Evolutionary conservation across 192 early-diverging fungal species (phyloP).

Genomic region (Paraglomus brasilianum): DNA sequence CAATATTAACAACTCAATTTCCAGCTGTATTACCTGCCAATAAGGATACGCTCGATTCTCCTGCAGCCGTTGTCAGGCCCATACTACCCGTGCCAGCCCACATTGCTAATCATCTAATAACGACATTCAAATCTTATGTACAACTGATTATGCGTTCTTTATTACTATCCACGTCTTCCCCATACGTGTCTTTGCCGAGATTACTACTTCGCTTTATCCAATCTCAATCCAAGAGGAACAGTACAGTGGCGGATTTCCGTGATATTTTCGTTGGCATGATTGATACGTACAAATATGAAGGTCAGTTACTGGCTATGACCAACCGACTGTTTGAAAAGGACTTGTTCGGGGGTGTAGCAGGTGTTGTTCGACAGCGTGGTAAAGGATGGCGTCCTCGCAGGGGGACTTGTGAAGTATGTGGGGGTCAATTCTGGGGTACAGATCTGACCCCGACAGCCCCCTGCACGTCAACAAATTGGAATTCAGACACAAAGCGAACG

Average conservation of each 20-base stretch:
- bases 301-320: slow-evolving; percentile 60
- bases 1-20: slow-evolving; percentile 26
- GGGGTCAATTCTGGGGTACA: slow-evolving; percentile 48
- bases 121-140: slow-evolving; percentile 56
- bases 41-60: slow-evolving; percentile 17
- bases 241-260: slow-evolving; percentile 54
- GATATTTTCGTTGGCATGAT: slow-evolving; percentile 63
- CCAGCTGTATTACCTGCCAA: slow-evolving; percentile 20
- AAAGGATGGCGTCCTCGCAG: slow-evolving; percentile 57
- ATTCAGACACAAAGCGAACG: slow-evolving; percentile 40
- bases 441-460: slow-evolving; percentile 43
- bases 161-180: slow-evolving; percentile 55
- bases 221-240: slow-evolving; percentile 49
- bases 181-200: slow-evolving; percentile 56
- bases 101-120: slow-evolving; percentile 45
- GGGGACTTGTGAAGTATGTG: slow-evolving; percentile 55
- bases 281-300: slow-evolving; percentile 65
- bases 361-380: slow-evolving; percentile 49
- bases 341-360: slow-evolving; percentile 50
- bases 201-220: slow-evolving; percentile 53
- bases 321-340: slow-evolving; percentile 61
- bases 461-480: slow-evolving; percentile 34
- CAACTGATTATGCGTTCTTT: slow-evolving; percentile 59
- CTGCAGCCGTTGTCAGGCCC: slow-evolving; percentile 18
- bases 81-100: slow-evolving; percentile 27